Evolutionary conservation across 176 grass and related monocot species (phyloP).

Genomic region (Secale cereale): DNA sequence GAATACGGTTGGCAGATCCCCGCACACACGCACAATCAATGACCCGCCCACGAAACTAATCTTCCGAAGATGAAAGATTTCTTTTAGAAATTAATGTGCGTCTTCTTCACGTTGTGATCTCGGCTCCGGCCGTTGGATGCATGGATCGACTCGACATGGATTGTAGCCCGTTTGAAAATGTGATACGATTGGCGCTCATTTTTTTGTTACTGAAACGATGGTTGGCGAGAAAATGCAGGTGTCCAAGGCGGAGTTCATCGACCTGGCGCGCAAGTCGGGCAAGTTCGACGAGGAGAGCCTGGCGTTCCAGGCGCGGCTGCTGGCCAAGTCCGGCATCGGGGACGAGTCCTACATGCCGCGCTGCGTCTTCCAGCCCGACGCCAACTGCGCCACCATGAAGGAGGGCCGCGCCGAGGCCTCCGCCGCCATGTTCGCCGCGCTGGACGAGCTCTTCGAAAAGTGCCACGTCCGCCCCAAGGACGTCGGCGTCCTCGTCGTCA

Average conservation of each 20-base stretch:
- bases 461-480: slow-evolving; percentile 93
- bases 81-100: not conserved
- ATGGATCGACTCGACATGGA: no score
- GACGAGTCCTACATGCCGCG: slow-evolving; percentile 89
- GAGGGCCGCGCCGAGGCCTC: slow-evolving; percentile 87
- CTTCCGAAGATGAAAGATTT: not conserved
- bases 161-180: no score
- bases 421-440: slow-evolving; percentile 72
- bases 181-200: no score
- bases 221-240: slow-evolving; percentile 26
- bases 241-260: slow-evolving; percentile 79
- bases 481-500: slow-evolving; percentile 86
- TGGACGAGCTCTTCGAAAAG: slow-evolving; percentile 99
- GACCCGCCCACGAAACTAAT: not conserved
- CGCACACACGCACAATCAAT: slow-evolving; percentile 8
- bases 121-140: no score
- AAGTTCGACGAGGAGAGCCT: slow-evolving; percentile 97
- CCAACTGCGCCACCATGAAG: slow-evolving; percentile 92
- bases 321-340: slow-evolving; percentile 82
- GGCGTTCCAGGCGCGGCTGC: slow-evolving; percentile 81
- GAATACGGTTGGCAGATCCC: slow-evolving; percentile 11
- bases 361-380: slow-evolving; percentile 65
- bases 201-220: not conserved
- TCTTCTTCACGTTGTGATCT: no score
- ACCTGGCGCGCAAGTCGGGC: slow-evolving; percentile 75